Percentiles rank a stretch among this genome's conserved stretches.
Conservation (phyloP, 768 basidiomycete species). For the Tylopilus cervinicoccineus region DNA sequence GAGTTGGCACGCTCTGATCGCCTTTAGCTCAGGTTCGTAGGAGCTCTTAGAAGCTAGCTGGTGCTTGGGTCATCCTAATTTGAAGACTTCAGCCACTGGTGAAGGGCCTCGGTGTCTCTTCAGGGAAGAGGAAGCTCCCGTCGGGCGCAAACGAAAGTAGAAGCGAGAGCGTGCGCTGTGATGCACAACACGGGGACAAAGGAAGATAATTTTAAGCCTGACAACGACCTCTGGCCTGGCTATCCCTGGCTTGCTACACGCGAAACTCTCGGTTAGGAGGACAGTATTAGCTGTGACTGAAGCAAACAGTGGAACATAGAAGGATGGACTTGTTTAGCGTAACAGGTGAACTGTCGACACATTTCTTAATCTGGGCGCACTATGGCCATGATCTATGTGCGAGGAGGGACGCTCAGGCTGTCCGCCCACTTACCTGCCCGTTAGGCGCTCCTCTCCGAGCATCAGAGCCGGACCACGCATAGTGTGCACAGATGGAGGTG, state of each 20-base stretch:
- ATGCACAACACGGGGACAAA: conserved; percentile 7
- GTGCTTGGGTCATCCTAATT: background rate
- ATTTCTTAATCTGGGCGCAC: background rate
- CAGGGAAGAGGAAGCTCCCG: conserved; percentile 7
- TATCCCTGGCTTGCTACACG: conserved; percentile 25
- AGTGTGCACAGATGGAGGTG: too few species aligned
- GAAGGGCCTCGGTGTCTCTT: conserved; percentile 8
- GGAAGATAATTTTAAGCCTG: conserved; percentile 18
- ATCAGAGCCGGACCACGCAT: too few species aligned
- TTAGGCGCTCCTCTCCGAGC: too few species aligned
- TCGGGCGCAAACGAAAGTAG: conserved; percentile 13
- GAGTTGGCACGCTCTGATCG: conserved; percentile 14
- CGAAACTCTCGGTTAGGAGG: conserved; percentile 17
- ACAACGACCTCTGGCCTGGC: conserved; percentile 23
- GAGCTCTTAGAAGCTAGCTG: background rate
- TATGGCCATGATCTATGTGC: too few species aligned
- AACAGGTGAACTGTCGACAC: background rate
- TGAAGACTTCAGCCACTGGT: conserved; percentile 9
- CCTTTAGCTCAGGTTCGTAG: conserved; percentile 11
- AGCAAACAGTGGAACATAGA: background rate
- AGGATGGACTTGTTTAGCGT: background rate
- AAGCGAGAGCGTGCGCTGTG: conserved; percentile 5
- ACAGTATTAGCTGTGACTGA: background rate
- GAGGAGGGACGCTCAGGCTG: too few species aligned
- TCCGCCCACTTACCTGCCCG: too few species aligned